A percentile compares a stretch with the other conserved stretches of the same genome.
Evolutionary conservation across 495 filamentous ascomycete genomes (phyloP).

Genomic region (Chaetomium tenue): DNA sequence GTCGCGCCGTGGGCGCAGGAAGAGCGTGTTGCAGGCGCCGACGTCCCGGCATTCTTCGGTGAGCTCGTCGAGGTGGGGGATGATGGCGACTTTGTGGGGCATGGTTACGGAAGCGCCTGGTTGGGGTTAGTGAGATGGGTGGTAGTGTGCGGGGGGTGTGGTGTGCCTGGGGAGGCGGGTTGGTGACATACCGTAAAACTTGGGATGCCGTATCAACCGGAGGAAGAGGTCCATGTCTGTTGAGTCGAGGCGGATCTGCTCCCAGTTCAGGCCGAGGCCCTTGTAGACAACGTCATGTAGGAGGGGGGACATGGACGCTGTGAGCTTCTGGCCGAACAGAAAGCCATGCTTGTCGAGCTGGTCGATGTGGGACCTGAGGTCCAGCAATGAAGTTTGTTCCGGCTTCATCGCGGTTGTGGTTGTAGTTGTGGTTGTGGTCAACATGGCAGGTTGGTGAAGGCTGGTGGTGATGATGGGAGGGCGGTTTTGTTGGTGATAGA

Average conservation of each 20-base stretch:
- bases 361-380: constrained; percentile 25
- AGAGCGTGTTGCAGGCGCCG: constrained; percentile 74
- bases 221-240: constrained; percentile 47
- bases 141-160: too few species aligned
- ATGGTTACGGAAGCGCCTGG: constrained; percentile 69
- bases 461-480: not conserved
- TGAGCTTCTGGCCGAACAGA: constrained; percentile 54
- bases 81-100: constrained; percentile 71
- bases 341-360: constrained; percentile 51
- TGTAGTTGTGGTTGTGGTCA: not conserved
- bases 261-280: constrained; percentile 58
- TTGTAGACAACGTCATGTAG: constrained; percentile 66
- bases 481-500: not conserved
- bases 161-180: too few species aligned
- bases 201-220: constrained; percentile 34
- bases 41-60: constrained; percentile 66
- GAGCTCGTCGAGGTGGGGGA: constrained; percentile 64
- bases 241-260: constrained; percentile 57
- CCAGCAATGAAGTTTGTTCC: constrained; percentile 3
- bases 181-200: constrained; percentile 34
- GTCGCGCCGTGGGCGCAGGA: constrained; percentile 49
- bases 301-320: constrained; percentile 69
- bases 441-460: not conserved
- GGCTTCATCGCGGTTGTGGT: constrained; percentile 1
- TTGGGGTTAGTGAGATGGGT: not conserved